Base-by-base conservation (phyloP, 2,329 filamentous ascomycete species). In the Colletotrichum musae region DNA sequence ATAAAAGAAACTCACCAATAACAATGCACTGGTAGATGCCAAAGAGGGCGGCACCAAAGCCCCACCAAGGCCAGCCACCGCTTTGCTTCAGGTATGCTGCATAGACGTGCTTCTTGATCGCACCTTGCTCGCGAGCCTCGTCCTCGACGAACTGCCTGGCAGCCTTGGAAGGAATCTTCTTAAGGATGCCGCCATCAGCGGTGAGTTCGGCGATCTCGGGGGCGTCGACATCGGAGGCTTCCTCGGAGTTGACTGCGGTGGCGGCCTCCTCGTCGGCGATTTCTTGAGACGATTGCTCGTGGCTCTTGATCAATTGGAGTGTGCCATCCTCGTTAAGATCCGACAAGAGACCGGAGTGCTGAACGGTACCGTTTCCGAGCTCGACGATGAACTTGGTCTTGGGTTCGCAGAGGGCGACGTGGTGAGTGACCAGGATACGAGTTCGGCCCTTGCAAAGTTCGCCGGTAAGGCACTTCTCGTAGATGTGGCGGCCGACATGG, bases 381-480 rank as follows among this genome's bases (percentile, higher is more conserved):
- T 93, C 88, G 5, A 95, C 91, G 6, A 93, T 84, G 73, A 93
- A 95, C 74, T 92, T 92, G 6, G 93, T 90, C 75, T 88, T 88
- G 13, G 92, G 85, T 66, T 93, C 86, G 72, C 91, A 92, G 2
- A 95, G 84, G 3, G 88, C 88, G 21, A 94, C 90, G 74, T 95
- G 93, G 75, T 96, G 93, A 0, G 93, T 96, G 28, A 94, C 93
- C 4, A 96, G 82, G 56, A 96, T 93, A 36, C 93, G 84, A 2
- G 94, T 96, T 64, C 94, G 84, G 0, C 89, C 90, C 24, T 84
- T 79, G 70, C 91, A 91, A 9, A 95, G 85, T 58, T 92, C 88
- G 5, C 93, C 93, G 2, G 88, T 91, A 3, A 95, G 83, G 70
- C 91, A 94, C 65, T 93, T 87, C 72, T 95, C 92, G 72, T 93